These are phyloP conservation scores for Vigna mungo DNA, from an alignment of 306 rosid genomes.

Conservation along the genomic window DNA sequence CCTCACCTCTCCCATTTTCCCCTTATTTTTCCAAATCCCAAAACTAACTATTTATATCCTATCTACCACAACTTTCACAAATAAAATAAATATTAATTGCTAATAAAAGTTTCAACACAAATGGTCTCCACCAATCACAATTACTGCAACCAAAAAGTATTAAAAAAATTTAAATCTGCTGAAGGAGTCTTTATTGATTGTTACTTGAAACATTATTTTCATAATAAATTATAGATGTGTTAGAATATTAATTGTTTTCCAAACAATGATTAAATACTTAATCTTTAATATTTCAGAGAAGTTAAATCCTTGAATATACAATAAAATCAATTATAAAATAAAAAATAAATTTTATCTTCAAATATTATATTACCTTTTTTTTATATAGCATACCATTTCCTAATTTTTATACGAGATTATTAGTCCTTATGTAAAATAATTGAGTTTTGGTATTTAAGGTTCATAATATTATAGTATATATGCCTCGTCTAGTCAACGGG, in stretches of 20 bases:
- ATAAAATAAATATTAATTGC: neutral
- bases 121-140: neutral
- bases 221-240: no score
- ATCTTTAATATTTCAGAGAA: neutral
- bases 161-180: no score
- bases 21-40: neutral
- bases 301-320: neutral
- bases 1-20: constrained; percentile 44
- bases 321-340: no score
- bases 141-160: neutral
- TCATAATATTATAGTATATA: neutral
- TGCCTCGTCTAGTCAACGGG: no score
- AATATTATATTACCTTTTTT: neutral
- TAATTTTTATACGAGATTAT: neutral
- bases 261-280: no score
- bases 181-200: no score
- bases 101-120: neutral
- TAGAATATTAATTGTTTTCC: no score
- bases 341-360: no score
- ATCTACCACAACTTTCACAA: neutral
- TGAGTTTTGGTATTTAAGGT: neutral
- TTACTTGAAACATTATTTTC: no score
- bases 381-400: neutral
- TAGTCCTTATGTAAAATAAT: neutral
- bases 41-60: neutral